These are phyloP conservation scores for Antitrichia curtipendula DNA, from an alignment of 225 moss, liverwort and hornwort species.

Conservation along the genomic window DNA sequence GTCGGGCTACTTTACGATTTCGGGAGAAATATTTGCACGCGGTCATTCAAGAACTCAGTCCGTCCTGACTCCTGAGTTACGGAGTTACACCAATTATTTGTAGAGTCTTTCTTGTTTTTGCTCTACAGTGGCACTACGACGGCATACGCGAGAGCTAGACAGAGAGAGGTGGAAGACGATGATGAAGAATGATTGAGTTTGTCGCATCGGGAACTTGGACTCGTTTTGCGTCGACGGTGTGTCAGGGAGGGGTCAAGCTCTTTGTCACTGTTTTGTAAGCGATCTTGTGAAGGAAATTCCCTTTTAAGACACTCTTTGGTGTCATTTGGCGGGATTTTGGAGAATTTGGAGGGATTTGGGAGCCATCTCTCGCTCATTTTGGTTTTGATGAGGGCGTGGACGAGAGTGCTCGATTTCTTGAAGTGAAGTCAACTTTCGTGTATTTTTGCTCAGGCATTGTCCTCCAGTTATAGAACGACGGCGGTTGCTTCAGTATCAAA, in stretches of 20 bases:
- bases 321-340: not conserved
- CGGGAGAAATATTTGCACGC: not conserved
- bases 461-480: not conserved
- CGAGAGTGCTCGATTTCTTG: not conserved
- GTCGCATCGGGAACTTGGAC: not conserved
- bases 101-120: not conserved
- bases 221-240: not conserved
- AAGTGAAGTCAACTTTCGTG: not conserved
- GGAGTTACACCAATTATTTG: not conserved
- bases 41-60: not conserved
- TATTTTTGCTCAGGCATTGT: not conserved
- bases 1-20: not conserved
- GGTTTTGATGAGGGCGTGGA: not conserved
- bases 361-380: not conserved
- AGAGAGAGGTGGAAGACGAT: not conserved
- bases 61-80: not conserved
- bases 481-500: not conserved
- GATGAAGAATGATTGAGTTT: conserved; percentile 11
- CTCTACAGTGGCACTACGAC: not conserved
- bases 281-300: not conserved
- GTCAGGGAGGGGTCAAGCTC: not conserved
- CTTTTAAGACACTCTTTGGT: not conserved
- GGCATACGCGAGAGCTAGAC: not conserved
- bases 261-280: not conserved
- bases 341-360: not conserved